Conservation (phyloP, 2,329 filamentous ascomycete genomes). For the Colletotrichum sp. region DNA sequence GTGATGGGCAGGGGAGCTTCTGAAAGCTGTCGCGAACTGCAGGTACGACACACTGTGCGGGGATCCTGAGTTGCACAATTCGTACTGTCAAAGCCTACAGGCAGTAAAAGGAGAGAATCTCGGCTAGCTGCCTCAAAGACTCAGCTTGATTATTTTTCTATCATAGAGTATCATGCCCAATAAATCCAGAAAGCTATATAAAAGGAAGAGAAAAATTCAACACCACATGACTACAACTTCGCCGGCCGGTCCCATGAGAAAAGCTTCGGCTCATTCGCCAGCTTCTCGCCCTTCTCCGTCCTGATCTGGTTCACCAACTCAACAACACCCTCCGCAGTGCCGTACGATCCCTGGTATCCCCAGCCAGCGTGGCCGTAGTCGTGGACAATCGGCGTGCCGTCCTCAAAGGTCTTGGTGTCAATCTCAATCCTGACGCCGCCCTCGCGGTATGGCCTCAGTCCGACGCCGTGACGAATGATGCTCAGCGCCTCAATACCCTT, state of each 20-base stretch:
- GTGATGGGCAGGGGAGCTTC: conserved; percentile 12
- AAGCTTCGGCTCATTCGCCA: conserved; percentile 32
- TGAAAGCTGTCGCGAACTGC: conserved; percentile 17
- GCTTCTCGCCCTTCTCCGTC: conserved; percentile 29
- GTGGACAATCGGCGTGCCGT: conserved; percentile 72
- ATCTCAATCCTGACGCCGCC: conserved; percentile 79
- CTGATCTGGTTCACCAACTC: conserved; percentile 69
- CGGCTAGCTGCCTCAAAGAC: background rate
- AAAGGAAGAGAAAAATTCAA: background rate
- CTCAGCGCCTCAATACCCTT: conserved; percentile 75
- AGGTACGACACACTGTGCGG: conserved; percentile 5
- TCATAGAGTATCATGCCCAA: background rate
- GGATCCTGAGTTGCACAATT: background rate
- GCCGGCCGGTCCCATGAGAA: conserved; percentile 26
- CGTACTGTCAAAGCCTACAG: background rate
- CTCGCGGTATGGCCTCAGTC: conserved; percentile 75
- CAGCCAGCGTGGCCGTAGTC: conserved; percentile 82
- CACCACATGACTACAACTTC: background rate
- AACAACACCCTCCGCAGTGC: conserved; percentile 70
- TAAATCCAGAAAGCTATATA: background rate
- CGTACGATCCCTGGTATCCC: conserved; percentile 75
- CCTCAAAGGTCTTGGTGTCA: conserved; percentile 61
- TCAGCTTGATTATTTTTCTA: background rate
- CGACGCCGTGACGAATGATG: conserved; percentile 82
- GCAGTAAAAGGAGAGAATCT: background rate